Evolutionary conservation across 257 asterid species (phyloP), one percentile per base, ranked within the genome.

Genomic region (Rehmannia glutinosa): DNA sequence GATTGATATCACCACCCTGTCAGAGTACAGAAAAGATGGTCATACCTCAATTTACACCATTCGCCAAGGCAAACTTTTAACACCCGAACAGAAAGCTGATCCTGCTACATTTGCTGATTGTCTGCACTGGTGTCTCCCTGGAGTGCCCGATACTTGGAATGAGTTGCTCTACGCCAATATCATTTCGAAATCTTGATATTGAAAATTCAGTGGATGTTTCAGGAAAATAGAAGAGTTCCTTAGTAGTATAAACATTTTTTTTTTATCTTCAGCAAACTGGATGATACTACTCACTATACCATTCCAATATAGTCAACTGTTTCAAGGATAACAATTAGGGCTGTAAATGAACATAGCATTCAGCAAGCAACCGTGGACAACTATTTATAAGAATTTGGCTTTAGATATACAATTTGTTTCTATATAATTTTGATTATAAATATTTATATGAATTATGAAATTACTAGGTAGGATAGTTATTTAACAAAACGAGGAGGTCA

Each of bases 1-100:
- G 17, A 15, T 80, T 3, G 82, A 83, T 49, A 80, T 83, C 46
- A 83, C 86, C 0, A 56, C 82, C 1, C 72, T 81, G 4, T 75
- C 89, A 5, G 84, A 81, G 77, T 81, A 83, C 58, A 64, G 89
- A 59, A 83, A 83, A 72, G 89, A 83, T 39, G 89, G 65, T 2
- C 89, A 83, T 58, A 75, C 86, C 28, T 75, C 84, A 2, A 77
- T 83, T 1, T 73, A 83, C 61, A 80, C 89, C 17, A 59, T 76
- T 50, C 72, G 83, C 1, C 86, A 81, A 42, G 84, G 84, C 16
- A 81, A 74, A 23, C 73, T 78, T 63, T 65, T 83, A 64, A 81
- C 82, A 15, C 70, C 75, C 0, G 78, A 80, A 70, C 78, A 83
- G 25, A 73, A 80, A 66, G 74, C 84, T 4, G 53, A 78, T 25